Evolutionary conservation across 2,329 filamentous ascomycete genomes (phyloP), one percentile per base, ranked within the genome.

Genomic region (Rugonectria rugulosa): DNA sequence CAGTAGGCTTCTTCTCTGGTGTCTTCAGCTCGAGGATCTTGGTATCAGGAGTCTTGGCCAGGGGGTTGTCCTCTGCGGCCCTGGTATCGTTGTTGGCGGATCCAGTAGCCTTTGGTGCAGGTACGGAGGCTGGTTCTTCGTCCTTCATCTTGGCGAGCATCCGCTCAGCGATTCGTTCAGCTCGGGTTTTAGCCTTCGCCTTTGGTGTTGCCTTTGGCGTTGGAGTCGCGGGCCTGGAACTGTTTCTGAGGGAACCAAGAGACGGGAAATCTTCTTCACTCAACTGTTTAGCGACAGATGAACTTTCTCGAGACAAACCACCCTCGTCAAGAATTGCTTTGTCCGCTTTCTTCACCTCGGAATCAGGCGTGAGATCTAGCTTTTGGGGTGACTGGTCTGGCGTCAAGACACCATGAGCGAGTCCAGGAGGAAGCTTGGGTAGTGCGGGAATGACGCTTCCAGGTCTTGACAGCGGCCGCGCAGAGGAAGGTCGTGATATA

Each of bases 251-350:
- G 9, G 81, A 74, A 57, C 82, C 77, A 6, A 88, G 73, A 3
- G 84, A 80, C 10, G 86, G 86, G 62, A 88, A 88, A 61, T 88
- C 85, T 62, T 88, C 84, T 20, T 86, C 82, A 47, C 57, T 64
- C 1, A 61, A 27, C 40, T 65, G 62, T 44, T 59, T 62, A 4
- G 59, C 23, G 24, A 62, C 60, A n/a, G 76, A 75, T 2, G 75
- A 73, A 27, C 78, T 77, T 23, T 79, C 75, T 63, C 79, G 81
- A 5, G 81, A 78, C 20, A 80, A 63, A 0, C 79, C 78, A 42
- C 73, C 80, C 42, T 79, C 78, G 2, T 71, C 72, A 1, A 80
- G 77, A 8, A 80, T 62, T 10, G 75, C 68, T 56, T 81, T 83
- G 45, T 78, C 73, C 19, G 63, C 75, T 57, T 75, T 77, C 66